Percentiles rank a stretch among this genome's conserved stretches.
phyloP scores from a whole-genome alignment of 306 rosid genomes.

The Gleditsia sinensis region DNA sequence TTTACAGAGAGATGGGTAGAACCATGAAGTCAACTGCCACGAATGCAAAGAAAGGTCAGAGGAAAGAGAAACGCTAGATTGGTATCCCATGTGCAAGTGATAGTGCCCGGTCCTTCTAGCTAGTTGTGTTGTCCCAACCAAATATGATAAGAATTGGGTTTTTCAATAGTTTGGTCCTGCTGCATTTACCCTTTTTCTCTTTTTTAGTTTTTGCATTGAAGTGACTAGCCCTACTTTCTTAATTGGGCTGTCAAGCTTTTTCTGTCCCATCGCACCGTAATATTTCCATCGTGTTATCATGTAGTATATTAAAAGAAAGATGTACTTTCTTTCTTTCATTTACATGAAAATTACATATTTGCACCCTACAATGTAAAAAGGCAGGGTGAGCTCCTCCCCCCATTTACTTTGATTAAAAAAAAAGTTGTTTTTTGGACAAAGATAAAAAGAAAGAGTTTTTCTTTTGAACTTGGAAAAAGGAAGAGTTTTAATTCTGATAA shows the following conservation, averaged over 20 bases:
- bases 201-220: neutral
- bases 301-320: too few species aligned
- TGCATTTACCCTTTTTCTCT: neutral
- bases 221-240: neutral
- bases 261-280: neutral
- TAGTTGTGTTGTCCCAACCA: neutral
- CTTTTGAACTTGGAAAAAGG: too few species aligned
- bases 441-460: too few species aligned
- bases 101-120: neutral
- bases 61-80: neutral
- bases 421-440: too few species aligned
- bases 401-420: too few species aligned
- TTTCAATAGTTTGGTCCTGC: neutral
- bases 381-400: too few species aligned
- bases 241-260: neutral
- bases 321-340: too few species aligned
- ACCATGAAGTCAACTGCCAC: neutral
- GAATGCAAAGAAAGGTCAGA: neutral
- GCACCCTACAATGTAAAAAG: too few species aligned
- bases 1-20: too few species aligned
- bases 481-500: too few species aligned
- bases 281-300: too few species aligned
- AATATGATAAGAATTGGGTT: neutral
- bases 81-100: neutral
- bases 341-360: too few species aligned